These are phyloP conservation scores for Urochloa ruziziensis DNA, from an alignment of 176 grass and related monocot species.

Conservation along the genomic window DNA sequence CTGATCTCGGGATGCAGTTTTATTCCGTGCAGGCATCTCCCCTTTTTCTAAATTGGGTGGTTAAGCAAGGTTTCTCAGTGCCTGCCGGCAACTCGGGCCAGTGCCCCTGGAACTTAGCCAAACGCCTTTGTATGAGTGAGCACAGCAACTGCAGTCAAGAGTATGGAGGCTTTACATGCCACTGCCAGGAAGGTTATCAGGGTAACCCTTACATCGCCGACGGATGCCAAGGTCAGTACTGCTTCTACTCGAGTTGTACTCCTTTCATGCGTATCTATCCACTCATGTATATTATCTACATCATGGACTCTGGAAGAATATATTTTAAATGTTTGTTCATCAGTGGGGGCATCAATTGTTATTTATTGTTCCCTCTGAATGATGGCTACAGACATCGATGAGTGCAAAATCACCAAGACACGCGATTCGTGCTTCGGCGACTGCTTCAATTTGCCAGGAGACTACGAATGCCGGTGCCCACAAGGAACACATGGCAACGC, in stretches of 20 bases:
- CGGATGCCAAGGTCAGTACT: too few relatives aligned
- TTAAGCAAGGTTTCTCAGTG: too few relatives aligned
- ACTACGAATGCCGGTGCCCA: neutral
- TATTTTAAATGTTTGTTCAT: too few relatives aligned
- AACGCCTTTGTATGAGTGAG: neutral
- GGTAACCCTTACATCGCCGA: too few relatives aligned
- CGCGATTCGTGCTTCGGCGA: neutral
- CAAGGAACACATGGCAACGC: neutral
- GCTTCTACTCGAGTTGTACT: too few relatives aligned
- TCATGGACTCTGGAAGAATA: too few relatives aligned
- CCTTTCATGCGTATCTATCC: too few relatives aligned
- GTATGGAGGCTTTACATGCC: neutral
- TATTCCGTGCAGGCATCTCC: too few relatives aligned
- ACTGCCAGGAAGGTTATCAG: too few relatives aligned
- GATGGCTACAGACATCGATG: neutral
- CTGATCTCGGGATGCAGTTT: fast-evolving
- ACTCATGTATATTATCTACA: too few relatives aligned
- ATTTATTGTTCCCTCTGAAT: neutral
- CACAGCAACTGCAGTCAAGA: neutral
- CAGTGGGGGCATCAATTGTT: neutral
- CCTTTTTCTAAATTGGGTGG: too few relatives aligned
- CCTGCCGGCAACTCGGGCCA: too few relatives aligned
- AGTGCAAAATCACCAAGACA: neutral
- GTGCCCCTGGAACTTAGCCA: neutral
- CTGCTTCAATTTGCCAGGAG: neutral